These are phyloP conservation scores for Boletus subparvulus DNA, from an alignment of 768 basidiomycete species.

Conservation along the genomic window DNA sequence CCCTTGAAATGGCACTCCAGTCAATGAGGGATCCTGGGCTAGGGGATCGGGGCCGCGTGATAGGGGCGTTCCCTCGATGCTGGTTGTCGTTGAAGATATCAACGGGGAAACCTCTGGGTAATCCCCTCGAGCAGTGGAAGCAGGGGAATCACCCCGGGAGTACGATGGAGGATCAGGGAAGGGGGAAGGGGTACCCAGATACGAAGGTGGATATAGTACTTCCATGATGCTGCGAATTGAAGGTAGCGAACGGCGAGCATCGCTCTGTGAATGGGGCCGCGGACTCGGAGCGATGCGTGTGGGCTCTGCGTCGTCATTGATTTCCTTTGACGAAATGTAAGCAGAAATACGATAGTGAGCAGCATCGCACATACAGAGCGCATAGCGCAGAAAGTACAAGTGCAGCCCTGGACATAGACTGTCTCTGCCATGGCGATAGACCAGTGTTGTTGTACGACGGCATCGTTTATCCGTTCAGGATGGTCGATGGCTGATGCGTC, in stretches of 20 bases:
- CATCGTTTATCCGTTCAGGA: background rate
- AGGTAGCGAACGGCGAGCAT: conserved; percentile 9
- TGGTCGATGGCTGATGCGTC: background rate
- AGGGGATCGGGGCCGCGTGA: conserved; percentile 5
- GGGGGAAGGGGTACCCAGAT: conserved; percentile 4
- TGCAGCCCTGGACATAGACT: background rate
- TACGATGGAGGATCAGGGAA: conserved; percentile 25
- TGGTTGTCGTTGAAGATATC: background rate
- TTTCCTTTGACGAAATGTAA: conserved; percentile 16
- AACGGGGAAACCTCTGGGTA: background rate
- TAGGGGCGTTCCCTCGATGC: background rate
- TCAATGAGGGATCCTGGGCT: conserved; percentile 11
- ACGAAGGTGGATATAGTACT: conserved; percentile 29
- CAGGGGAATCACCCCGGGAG: background rate
- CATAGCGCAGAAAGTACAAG: background rate
- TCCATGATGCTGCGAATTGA: conserved; percentile 23
- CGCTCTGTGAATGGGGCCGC: background rate
- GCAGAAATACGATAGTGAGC: background rate
- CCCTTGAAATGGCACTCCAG: conserved; percentile 16
- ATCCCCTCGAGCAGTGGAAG: background rate
- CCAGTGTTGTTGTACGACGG: background rate
- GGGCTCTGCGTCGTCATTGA: background rate
- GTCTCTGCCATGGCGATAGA: background rate
- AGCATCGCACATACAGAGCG: conserved; percentile 1
- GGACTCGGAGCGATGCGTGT: background rate